phyloP scores from a whole-genome alignment of 768 basidiomycete species.

The Lactarius hatsudake region DNA sequence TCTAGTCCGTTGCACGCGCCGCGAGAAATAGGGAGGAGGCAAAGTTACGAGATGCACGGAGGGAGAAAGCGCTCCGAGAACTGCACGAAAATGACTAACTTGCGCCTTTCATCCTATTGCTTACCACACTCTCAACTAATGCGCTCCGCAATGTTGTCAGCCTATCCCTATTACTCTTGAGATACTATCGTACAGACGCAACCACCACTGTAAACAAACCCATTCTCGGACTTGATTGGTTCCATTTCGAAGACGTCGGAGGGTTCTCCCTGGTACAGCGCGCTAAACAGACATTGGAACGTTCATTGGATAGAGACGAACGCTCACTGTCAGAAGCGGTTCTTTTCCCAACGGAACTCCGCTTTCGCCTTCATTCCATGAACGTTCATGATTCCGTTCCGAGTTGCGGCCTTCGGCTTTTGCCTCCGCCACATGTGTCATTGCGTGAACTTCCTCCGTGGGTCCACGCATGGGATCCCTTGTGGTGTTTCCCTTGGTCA shows the following conservation, averaged over 20 bases:
- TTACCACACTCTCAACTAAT: neutral
- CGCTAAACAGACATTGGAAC: neutral
- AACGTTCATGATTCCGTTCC: neutral
- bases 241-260: neutral
- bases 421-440: neutral
- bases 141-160: neutral
- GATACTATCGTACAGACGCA: neutral
- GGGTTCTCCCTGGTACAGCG: neutral
- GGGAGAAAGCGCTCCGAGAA: constrained; percentile 55
- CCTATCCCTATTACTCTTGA: neutral
- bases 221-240: neutral
- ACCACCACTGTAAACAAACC: neutral
- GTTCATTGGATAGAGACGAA: neutral
- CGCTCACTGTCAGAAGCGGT: neutral
- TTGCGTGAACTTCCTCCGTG: neutral
- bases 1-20: constrained; percentile 58
- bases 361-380: neutral
- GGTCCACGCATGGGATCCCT: neutral
- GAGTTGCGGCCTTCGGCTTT: neutral
- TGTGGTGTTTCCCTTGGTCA: neutral
- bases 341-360: neutral
- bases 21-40: constrained; percentile 57
- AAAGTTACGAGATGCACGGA: constrained; percentile 53
- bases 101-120: neutral
- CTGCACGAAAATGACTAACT: constrained; percentile 49